Conservation (phyloP, 306 rosid genomes). For the Neltuma alba region DNA sequence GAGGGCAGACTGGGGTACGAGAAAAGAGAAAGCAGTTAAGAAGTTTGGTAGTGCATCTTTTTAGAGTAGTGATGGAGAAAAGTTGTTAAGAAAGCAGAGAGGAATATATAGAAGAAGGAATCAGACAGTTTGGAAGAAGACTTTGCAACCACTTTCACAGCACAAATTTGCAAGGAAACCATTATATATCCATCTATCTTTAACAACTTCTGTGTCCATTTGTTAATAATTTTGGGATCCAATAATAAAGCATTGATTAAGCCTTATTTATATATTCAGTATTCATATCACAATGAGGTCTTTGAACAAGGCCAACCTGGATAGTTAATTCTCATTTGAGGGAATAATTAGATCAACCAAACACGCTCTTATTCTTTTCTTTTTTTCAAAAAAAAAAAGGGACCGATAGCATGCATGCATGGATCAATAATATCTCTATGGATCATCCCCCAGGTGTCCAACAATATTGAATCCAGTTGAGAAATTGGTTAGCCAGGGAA, state of each 20-base stretch:
- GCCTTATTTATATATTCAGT: neutral
- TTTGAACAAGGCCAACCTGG: constrained; percentile 1
- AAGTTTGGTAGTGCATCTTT: constrained; percentile 49
- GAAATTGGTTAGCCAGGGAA: neutral
- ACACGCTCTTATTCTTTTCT: neutral
- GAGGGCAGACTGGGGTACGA: constrained; percentile 28
- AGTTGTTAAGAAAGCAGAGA: constrained; percentile 40
- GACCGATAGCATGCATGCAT: neutral
- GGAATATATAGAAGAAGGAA: constrained; percentile 40
- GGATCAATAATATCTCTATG: neutral
- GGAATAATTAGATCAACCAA: neutral
- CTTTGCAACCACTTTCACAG: constrained; percentile 88
- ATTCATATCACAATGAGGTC: neutral
- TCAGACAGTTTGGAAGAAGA: constrained; percentile 65
- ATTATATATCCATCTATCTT: constrained; percentile 8
- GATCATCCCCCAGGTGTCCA: neutral
- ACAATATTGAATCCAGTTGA: neutral
- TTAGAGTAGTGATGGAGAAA: constrained; percentile 46
- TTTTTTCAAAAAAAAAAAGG: neutral
- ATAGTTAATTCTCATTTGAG: neutral
- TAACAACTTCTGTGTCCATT: constrained; percentile 40
- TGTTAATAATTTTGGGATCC: constrained; percentile 3
- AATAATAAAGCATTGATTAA: constrained; percentile 23
- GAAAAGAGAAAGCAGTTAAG: constrained; percentile 31
- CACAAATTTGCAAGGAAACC: constrained; percentile 52